Percentiles rank a stretch among this genome's conserved stretches.
Evolutionary conservation across 345 rosid genomes (phyloP).

Genomic region (Draba incana): DNA sequence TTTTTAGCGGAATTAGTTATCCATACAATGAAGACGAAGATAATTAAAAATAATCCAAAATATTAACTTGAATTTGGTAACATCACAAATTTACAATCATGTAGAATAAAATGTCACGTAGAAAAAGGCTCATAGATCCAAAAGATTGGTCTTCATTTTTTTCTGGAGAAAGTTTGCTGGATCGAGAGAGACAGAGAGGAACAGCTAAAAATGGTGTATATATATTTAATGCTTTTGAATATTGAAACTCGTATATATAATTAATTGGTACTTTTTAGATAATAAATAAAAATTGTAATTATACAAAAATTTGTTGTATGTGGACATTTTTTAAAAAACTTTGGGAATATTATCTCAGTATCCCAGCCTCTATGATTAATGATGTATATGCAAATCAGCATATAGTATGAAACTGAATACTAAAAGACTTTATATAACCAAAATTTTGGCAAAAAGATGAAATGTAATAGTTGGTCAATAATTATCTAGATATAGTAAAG

Average conservation of each 20-base stretch:
- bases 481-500: no score
- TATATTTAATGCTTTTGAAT: slow-evolving; percentile 6
- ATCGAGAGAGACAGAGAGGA: slow-evolving; percentile 23
- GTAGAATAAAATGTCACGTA: slow-evolving; percentile 21
- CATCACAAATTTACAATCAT: slow-evolving; percentile 15
- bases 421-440: no score
- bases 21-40: slow-evolving; percentile 3
- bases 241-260: neutral
- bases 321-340: no score
- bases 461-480: no score
- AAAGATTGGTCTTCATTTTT: slow-evolving; percentile 41
- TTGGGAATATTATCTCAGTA: no score
- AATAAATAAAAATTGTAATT: neutral
- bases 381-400: no score
- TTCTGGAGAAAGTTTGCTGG: slow-evolving; percentile 17
- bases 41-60: neutral
- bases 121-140: slow-evolving; percentile 37
- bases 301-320: neutral
- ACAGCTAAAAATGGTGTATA: slow-evolving; percentile 21
- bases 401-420: no score
- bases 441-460: no score
- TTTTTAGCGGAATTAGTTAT: neutral
- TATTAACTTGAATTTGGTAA: neutral
- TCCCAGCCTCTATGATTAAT: no score
- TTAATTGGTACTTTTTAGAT: neutral